Evolutionary conservation across 2,329 filamentous ascomycete genomes (phyloP).

Genomic region (Trichophyton rubrum): DNA sequence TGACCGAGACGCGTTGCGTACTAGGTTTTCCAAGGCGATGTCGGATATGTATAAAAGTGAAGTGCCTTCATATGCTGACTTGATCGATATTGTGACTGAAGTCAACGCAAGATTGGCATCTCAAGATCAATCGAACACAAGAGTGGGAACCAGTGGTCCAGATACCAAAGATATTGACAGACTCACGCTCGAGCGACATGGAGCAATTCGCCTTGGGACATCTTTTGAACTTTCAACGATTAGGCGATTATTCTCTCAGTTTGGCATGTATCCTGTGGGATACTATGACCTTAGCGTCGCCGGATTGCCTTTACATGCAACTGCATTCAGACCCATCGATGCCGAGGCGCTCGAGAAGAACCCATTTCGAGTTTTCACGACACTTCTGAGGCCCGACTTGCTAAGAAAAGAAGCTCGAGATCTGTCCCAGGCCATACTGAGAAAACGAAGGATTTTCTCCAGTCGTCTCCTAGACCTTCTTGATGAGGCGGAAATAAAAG

Average conservation of each 20-base stretch:
- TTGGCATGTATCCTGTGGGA: constrained; percentile 40
- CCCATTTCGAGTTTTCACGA: constrained; percentile 37
- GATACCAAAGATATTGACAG: constrained; percentile 12
- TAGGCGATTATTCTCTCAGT: constrained; percentile 34
- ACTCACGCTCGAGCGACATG: constrained; percentile 31
- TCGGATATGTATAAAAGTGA: constrained; percentile 27
- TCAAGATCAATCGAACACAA: background rate
- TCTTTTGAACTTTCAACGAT: constrained; percentile 33
- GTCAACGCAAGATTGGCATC: constrained; percentile 16
- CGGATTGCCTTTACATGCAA: constrained; percentile 41
- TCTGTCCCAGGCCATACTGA: constrained; percentile 25
- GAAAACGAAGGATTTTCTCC: constrained; percentile 33
- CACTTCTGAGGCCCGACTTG: constrained; percentile 32
- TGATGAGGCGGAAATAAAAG: constrained; percentile 22
- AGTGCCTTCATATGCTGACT: constrained; percentile 24
- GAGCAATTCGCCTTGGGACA: constrained; percentile 40
- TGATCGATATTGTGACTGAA: constrained; percentile 22
- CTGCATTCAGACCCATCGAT: constrained; percentile 37
- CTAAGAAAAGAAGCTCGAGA: constrained; percentile 24
- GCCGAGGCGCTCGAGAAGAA: constrained; percentile 27
- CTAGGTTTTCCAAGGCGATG: constrained; percentile 22
- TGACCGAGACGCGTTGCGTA: constrained; percentile 18
- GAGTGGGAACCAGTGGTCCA: background rate
- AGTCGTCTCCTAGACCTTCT: constrained; percentile 28
- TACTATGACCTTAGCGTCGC: constrained; percentile 41